phyloP scores from a whole-genome alignment of 148 eudicot genomes.

The Arbutus unedo region DNA sequence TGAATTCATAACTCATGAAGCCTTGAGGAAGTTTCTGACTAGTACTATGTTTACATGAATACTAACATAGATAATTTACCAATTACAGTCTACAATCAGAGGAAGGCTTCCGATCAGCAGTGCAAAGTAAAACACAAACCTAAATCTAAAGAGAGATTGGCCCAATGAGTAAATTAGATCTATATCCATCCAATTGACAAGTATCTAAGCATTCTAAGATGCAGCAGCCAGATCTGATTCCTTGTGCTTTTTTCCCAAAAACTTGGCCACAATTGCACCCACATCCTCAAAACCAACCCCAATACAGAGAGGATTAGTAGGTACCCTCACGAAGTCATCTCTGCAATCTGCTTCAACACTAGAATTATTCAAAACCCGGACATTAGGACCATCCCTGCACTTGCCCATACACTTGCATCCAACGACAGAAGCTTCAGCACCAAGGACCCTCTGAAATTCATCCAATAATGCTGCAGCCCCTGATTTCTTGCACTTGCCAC shows the following conservation, averaged over 20 bases:
- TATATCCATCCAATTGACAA: not conserved
- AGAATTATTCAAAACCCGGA: constrained; percentile 35
- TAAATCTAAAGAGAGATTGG: not conserved
- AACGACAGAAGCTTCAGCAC: constrained; percentile 47
- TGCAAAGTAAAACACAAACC: not conserved
- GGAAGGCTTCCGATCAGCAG: not conserved
- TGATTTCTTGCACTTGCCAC: constrained; percentile 82
- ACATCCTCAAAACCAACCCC: constrained; percentile 87
- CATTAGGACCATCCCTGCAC: constrained; percentile 72
- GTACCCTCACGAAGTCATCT: constrained; percentile 31
- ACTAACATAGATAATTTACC: not conserved
- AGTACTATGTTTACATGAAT: not conserved
- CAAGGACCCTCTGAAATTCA: constrained; percentile 54
- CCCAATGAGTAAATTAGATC: not conserved
- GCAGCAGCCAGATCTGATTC: constrained; percentile 27
- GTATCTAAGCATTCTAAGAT: constrained; percentile 7
- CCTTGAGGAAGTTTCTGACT: not conserved
- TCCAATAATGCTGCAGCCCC: constrained; percentile 56
- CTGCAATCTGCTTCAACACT: not conserved
- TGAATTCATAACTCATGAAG: too few relatives aligned
- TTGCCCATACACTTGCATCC: constrained; percentile 97
- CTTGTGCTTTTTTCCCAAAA: constrained; percentile 34
- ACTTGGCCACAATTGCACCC: constrained; percentile 46
- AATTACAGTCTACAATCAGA: not conserved
- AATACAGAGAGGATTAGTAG: constrained; percentile 43